Evolutionary conservation across 2,329 filamentous ascomycete species (phyloP).

Genomic region (Fusarium drepaniforme): DNA sequence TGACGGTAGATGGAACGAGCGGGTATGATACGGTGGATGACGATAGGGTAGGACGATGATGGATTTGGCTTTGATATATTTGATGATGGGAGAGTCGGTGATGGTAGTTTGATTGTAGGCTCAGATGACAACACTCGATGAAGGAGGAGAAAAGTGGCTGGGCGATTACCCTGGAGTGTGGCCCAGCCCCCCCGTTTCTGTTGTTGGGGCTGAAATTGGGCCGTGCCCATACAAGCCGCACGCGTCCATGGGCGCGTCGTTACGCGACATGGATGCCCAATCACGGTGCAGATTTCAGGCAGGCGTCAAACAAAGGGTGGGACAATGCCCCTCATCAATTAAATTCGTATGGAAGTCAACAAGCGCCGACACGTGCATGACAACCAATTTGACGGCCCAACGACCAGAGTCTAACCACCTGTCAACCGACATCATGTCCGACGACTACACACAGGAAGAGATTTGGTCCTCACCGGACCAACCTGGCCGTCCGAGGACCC

Average conservation of each 20-base stretch:
- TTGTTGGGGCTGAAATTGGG: constrained; percentile 15
- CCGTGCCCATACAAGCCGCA: constrained; percentile 35
- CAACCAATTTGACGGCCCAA: background rate
- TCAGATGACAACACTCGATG: constrained; percentile 40
- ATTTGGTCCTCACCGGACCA: constrained; percentile 59
- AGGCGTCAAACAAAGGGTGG: constrained; percentile 26
- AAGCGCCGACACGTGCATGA: constrained; percentile 29
- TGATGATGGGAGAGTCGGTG: constrained; percentile 41
- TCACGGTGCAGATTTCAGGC: constrained; percentile 29
- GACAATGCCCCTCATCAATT: constrained; percentile 40
- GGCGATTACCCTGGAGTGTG: constrained; percentile 44
- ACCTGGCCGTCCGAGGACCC: constrained; percentile 48
- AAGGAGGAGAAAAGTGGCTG: constrained; percentile 44
- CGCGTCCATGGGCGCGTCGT: constrained; percentile 46
- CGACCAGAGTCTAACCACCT: background rate
- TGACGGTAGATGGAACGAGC: constrained; percentile 12
- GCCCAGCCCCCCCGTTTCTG: constrained; percentile 43
- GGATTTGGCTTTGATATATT: constrained; percentile 38
- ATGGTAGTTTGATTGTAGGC: constrained; percentile 40
- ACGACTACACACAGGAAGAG: constrained; percentile 62
- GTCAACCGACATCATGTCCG: constrained; percentile 53
- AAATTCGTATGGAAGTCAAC: constrained; percentile 27
- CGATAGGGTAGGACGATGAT: constrained; percentile 33
- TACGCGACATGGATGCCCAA: constrained; percentile 46
- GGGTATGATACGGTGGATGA: constrained; percentile 3